Evolutionary conservation across 1,139 yeast genomes (phyloP), one percentile per base, ranked within the genome.

Genomic region (Hansenula anomala): DNA sequence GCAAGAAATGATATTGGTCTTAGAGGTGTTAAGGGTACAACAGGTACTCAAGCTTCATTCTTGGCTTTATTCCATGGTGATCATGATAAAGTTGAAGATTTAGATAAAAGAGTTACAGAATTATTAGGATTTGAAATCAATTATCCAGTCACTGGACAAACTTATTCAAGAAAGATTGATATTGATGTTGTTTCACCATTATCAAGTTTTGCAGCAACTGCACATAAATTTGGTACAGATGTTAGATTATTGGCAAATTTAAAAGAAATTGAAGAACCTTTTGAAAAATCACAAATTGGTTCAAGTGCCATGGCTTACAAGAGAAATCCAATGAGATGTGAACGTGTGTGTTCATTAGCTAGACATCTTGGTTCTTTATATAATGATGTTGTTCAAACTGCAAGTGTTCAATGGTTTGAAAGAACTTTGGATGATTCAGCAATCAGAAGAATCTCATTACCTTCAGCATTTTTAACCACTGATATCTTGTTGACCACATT

Each of bases 281-380:
- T 92, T 62, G 98, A 92, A 71, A 88, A 87, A 68, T 80, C 92
- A 19, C 99, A 92, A 72, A 92, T 92, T 60, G 99, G 99, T 30
- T 90, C 97, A 17, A 78, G 90, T 43, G 98, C 98, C 31, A 92
- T 92, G 99, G 99, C 99, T 23, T 92, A 92, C 74, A 92, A 92
- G 78, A 86, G 99, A 71, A 92, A 92, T 72, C 99, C 99, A 64
- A 92, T 92, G 99, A 84, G 99, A 72, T 84, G 94, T 61, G 99
- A 92, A 71, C 83, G 99, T 64, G 97, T 92, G 45, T 92, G 99
- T 69, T 92, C 98, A 20, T 75, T 94, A 52, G 80, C 97, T 22
- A 86, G 98, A 72, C 97, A 92, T 65, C 67, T 92, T 65, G 96
- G 96, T 52, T 84, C 96, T 17, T 72, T 89, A 55, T 84, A 84